Conservation (phyloP, 352 stramenopile genomes). For the Pythium myriotylum region DNA sequence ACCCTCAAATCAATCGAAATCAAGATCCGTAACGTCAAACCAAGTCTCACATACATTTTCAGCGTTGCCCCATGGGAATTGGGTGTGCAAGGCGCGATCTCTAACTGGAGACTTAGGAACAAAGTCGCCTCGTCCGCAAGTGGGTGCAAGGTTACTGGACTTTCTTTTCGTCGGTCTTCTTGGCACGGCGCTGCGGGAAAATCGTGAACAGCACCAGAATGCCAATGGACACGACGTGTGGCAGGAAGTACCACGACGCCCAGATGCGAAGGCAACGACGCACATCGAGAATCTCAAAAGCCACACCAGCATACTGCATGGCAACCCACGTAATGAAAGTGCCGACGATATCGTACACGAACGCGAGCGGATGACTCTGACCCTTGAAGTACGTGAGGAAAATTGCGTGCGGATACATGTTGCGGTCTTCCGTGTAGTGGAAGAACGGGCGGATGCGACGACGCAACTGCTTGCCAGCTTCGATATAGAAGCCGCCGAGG, state of each 20-base stretch:
- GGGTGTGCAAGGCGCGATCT: too few species aligned
- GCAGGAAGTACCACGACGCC: conserved; percentile 83
- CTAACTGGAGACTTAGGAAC: too few species aligned
- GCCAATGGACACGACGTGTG: conserved; percentile 60
- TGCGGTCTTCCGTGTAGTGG: conserved; percentile 86
- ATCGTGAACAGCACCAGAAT: conserved; percentile 65
- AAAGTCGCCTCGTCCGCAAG: too few species aligned
- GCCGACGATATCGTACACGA: conserved; percentile 79
- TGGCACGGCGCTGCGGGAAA: conserved; percentile 54
- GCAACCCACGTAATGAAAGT: conserved; percentile 78
- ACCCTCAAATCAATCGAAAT: too few species aligned
- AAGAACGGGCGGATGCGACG: conserved; percentile 77
- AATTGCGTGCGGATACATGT: conserved; percentile 73
- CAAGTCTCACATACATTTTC: too few species aligned
- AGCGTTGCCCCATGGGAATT: too few species aligned
- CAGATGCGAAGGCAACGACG: conserved; percentile 75
- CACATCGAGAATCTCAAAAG: conserved; percentile 85
- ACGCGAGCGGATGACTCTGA: conserved; percentile 69
- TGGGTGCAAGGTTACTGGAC: too few species aligned
- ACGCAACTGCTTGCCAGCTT: conserved; percentile 83
- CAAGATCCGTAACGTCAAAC: too few species aligned
- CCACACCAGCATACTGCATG: conserved; percentile 87
- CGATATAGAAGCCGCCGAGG: conserved; percentile 81
- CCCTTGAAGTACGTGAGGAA: conserved; percentile 83
- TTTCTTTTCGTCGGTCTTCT: conserved; percentile 37